Conservation (phyloP, 192 early-diverging fungal genomes). For the Lobosporangium transversale region DNA sequence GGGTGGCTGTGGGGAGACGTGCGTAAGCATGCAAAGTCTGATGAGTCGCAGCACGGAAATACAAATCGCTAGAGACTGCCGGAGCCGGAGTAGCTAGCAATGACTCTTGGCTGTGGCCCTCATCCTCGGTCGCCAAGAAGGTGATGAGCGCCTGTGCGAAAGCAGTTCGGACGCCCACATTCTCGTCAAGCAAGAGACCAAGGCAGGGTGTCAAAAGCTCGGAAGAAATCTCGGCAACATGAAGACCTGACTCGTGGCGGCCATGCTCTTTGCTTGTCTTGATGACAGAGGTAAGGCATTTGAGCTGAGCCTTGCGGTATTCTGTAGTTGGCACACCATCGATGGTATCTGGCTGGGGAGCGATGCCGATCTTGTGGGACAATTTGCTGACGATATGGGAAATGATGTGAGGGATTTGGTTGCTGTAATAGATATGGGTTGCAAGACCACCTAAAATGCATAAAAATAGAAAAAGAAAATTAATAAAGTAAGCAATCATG, state of each 20-base stretch:
- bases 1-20: slow-evolving; percentile 19
- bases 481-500: neutral
- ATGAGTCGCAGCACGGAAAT: slow-evolving; percentile 35
- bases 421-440: slow-evolving; percentile 64
- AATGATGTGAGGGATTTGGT: slow-evolving; percentile 65
- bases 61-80: slow-evolving; percentile 25
- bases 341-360: slow-evolving; percentile 29
- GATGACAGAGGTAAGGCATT: slow-evolving; percentile 57
- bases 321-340: slow-evolving; percentile 56
- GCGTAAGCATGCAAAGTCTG: slow-evolving; percentile 37
- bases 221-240: slow-evolving; percentile 29
- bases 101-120: neutral
- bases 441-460: slow-evolving; percentile 58
- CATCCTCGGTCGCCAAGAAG: slow-evolving; percentile 56
- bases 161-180: slow-evolving; percentile 46
- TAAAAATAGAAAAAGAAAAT: slow-evolving; percentile 1
- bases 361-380: slow-evolving; percentile 8
- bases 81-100: slow-evolving; percentile 3
- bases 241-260: slow-evolving; percentile 26
- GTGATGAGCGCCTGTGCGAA: slow-evolving; percentile 54
- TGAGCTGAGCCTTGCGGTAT: slow-evolving; percentile 55
- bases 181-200: slow-evolving; percentile 42
- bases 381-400: slow-evolving; percentile 59
- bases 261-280: slow-evolving; percentile 52
- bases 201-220: slow-evolving; percentile 54